Base-by-base conservation (phyloP, 805 yeast species). In the Candida pseudofarinosa region DNA sequence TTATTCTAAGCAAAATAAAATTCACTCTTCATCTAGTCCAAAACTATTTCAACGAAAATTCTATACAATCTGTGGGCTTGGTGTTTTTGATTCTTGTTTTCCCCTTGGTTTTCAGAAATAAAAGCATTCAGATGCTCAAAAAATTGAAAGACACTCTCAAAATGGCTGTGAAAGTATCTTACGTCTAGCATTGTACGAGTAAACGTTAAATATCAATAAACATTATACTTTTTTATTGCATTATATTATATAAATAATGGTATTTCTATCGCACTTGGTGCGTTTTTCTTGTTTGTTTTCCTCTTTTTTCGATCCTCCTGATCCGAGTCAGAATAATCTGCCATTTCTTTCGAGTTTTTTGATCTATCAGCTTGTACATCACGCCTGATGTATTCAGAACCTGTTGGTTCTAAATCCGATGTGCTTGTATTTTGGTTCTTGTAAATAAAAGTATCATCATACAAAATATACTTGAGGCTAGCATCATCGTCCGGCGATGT, bases 161-260 rank as follows among this genome's bases (percentile, higher is more conserved):
- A 45, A 70, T 70, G 75, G 75, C 75, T n/a, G 66, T 70, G 50
- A 65, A 68, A 50, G 60, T 70, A 40, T 65, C 67, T 35, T 70
- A 69, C 42, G 51, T 70, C 37, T 69, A 53, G 49, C 28, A 23
- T 23, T 23, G 6, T 23, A 6, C 10, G 28, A 23, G n/a, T n/a
- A 23, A 23, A 10, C 28, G 10, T 10, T 23, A 23, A 23, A 10
- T n/a, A 14, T 7, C 17, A 23, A 10, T 20, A 20, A 36, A 19
- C 4, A 33, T 15, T 23, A 7, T 23, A 23, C 6, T 23, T 23
- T 23, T 23, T 23, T 23, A 23, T 10, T n/a, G n/a, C 10, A 23
- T 23, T 23, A 6, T 6, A 23, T 36, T 41, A 69, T 28, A 72
- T 56, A 45, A 71, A 73, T 19, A 73, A 54, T 1, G 77, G 77